These are phyloP conservation scores for Gracilaria domingensis DNA, from an alignment of 23 red algal species.

Conservation along the genomic window DNA sequence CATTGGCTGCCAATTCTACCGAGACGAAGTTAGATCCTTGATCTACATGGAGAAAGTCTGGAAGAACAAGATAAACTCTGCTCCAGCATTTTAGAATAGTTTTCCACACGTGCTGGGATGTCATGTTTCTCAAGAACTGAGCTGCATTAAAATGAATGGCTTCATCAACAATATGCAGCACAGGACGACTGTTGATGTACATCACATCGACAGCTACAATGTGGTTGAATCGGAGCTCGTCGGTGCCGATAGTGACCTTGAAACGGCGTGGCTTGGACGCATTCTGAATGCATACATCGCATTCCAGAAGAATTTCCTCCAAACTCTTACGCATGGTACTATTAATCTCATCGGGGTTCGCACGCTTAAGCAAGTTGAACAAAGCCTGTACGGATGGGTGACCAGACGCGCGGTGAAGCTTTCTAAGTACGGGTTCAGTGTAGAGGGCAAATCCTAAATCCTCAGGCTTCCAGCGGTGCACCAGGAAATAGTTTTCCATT, in stretches of 20 bases:
- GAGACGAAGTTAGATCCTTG: slow-evolving; percentile 38
- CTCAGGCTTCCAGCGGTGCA: slow-evolving; percentile 15
- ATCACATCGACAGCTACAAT: slow-evolving; percentile 15
- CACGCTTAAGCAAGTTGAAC: slow-evolving; percentile 18
- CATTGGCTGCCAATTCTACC: slow-evolving; percentile 23
- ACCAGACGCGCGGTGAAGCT: slow-evolving; percentile 17
- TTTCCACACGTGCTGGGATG: slow-evolving; percentile 17
- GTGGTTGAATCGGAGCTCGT: slow-evolving; percentile 21
- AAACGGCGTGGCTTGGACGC: slow-evolving; percentile 26
- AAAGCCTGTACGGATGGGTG: slow-evolving; percentile 27
- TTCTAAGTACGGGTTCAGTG: slow-evolving; percentile 27
- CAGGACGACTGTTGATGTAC: slow-evolving; percentile 31
- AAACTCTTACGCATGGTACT: background rate
- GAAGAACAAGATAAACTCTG: background rate
- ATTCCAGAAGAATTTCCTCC: slow-evolving; percentile 19
- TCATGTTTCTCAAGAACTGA: slow-evolving; percentile 24
- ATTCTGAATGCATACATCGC: background rate
- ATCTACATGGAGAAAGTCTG: slow-evolving; percentile 34
- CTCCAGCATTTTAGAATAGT: slow-evolving; percentile 29
- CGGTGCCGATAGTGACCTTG: slow-evolving; percentile 50
- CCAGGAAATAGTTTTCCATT: slow-evolving; percentile 22
- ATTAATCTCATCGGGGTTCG: background rate
- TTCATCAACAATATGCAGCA: slow-evolving; percentile 38
- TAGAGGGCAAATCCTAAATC: slow-evolving; percentile 33
- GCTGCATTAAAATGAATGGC: slow-evolving; percentile 41